phyloP scores from a whole-genome alignment of 208 protist genomes.

The Leishmania turanica region DNA sequence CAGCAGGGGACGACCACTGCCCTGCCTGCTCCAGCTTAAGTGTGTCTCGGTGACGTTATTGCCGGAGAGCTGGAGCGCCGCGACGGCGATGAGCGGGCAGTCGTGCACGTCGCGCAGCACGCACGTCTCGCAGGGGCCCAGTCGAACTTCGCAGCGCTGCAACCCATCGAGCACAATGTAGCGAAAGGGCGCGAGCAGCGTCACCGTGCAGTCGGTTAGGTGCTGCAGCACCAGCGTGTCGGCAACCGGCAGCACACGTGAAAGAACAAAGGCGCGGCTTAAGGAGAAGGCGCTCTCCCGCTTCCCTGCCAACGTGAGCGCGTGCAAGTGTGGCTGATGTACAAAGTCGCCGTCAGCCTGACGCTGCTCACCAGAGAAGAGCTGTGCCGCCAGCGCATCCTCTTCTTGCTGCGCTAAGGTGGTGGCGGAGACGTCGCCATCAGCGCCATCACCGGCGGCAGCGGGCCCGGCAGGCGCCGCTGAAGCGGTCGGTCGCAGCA shows the following conservation, averaged over 20 bases:
- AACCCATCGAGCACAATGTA: conserved; percentile 63
- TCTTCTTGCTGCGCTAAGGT: neutral
- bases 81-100: conserved; percentile 46
- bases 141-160: conserved; percentile 45
- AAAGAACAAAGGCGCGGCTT: conserved; percentile 32
- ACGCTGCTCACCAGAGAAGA: neutral
- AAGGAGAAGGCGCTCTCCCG: conserved; percentile 32
- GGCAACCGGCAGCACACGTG: conserved; percentile 8
- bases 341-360: conserved; percentile 4
- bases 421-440: neutral
- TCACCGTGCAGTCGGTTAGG: conserved; percentile 54
- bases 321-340: conserved; percentile 34
- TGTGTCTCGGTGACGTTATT: conserved; percentile 17
- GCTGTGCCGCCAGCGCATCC: conserved; percentile 1
- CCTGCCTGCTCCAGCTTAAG: conserved; percentile 18
- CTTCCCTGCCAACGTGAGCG: conserved; percentile 46
- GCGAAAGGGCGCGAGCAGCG: conserved; percentile 51
- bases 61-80: conserved; percentile 24
- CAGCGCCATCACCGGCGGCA: neutral
- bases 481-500: conserved; percentile 15
- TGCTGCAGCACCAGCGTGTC: conserved; percentile 67
- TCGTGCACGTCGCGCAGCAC: conserved; percentile 46
- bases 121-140: conserved; percentile 62
- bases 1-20: conserved; percentile 5
- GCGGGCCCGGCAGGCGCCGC: conserved; percentile 16